Conservation (phyloP, 139 green algal genomes). For the Zygnema cylindricum region DNA sequence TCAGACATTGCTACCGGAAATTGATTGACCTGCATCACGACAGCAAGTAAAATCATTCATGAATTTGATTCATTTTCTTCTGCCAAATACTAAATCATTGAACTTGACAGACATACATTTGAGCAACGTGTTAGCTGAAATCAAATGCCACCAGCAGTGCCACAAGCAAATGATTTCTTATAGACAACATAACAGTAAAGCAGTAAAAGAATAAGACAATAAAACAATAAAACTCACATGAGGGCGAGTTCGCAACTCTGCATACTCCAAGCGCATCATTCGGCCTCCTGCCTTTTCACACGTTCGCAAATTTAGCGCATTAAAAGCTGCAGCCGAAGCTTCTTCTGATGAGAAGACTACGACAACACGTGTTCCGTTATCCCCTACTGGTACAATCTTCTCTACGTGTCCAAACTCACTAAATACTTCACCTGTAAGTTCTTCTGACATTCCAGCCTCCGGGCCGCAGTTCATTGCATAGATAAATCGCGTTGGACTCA, state of each 20-base stretch:
- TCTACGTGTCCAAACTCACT: slow-evolving; percentile 2
- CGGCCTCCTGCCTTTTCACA: neutral
- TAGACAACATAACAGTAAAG: slow-evolving; percentile 3
- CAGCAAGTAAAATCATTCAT: neutral
- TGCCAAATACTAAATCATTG: neutral
- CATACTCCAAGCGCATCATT: slow-evolving; percentile 8
- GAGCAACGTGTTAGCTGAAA: neutral
- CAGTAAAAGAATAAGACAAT: neutral
- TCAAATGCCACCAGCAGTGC: neutral
- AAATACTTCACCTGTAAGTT: neutral
- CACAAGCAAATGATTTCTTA: neutral
- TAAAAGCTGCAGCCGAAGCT: neutral
- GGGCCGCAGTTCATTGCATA: slow-evolving; percentile 7
- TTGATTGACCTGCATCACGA: slow-evolving; percentile 46
- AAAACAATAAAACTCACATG: neutral
- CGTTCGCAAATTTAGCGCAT: neutral
- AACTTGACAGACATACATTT: neutral
- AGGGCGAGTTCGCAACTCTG: neutral
- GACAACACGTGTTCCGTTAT: neutral
- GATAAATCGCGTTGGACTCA: neutral
- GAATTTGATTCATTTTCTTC: neutral
- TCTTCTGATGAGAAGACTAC: neutral
- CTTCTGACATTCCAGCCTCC: neutral
- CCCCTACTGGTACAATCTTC: neutral
- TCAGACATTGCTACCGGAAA: slow-evolving; percentile 3